Conservation (phyloP, 768 basidiomycete genomes). For the Mycena indigotica region DNA sequence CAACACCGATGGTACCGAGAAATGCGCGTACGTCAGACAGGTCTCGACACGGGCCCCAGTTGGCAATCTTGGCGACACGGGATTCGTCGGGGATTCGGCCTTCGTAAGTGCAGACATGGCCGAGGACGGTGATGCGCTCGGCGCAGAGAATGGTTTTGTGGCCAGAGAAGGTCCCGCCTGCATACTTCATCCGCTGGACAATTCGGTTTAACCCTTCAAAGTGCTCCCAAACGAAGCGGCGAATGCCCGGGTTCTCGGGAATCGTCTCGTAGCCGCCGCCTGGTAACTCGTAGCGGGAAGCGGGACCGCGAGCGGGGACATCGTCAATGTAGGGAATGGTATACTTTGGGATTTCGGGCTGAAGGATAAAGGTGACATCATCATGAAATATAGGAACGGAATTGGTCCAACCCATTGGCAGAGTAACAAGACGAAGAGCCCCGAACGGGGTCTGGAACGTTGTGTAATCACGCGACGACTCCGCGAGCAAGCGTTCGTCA, state of each 20-base stretch:
- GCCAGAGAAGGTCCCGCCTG: slow-evolving; percentile 28
- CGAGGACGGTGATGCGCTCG: slow-evolving; percentile 22
- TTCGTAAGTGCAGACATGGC: slow-evolving; percentile 31
- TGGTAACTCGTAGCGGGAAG: slow-evolving; percentile 18
- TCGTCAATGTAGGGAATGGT: slow-evolving; percentile 32
- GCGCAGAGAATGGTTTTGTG: slow-evolving; percentile 29
- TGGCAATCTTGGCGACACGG: slow-evolving; percentile 22
- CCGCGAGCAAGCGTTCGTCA: slow-evolving; percentile 28
- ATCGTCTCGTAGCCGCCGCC: slow-evolving; percentile 27
- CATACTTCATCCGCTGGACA: slow-evolving; percentile 24
- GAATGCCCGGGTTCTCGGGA: slow-evolving; percentile 26
- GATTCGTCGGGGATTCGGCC: slow-evolving; percentile 26
- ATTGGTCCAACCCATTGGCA: slow-evolving; percentile 35
- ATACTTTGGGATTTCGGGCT: slow-evolving; percentile 28
- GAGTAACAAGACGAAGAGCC: slow-evolving; percentile 16
- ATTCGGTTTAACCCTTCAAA: slow-evolving; percentile 26
- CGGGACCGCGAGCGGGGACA: slow-evolving; percentile 26
- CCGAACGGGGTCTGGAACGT: slow-evolving; percentile 33
- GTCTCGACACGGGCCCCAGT: slow-evolving; percentile 20
- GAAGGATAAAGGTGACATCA: slow-evolving; percentile 28
- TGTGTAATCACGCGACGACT: slow-evolving; percentile 31
- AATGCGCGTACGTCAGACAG: slow-evolving; percentile 5
- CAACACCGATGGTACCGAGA: slow-evolving; percentile 4
- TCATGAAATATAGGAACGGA: slow-evolving; percentile 27
- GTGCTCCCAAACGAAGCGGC: slow-evolving; percentile 25